A percentile compares a stretch with the other conserved stretches of the same genome.
Conservation (phyloP, 2,329 filamentous ascomycete species). For the Seiridium unicorne region DNA sequence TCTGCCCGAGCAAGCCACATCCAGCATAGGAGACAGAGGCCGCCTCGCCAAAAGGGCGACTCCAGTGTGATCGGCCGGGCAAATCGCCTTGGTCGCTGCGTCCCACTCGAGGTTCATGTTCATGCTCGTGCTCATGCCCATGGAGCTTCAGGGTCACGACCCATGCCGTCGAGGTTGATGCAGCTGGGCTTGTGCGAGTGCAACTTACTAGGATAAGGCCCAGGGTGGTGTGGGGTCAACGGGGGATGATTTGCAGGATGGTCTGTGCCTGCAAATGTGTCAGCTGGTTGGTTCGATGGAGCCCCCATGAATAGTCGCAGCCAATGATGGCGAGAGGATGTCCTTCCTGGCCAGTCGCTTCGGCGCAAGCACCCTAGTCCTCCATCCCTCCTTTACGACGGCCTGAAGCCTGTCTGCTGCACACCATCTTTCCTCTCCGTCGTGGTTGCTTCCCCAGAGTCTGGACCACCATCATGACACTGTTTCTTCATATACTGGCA, state of each 20-base stretch:
- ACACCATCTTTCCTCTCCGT: constrained; percentile 31
- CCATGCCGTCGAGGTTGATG: background rate
- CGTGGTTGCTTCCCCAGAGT: constrained; percentile 24
- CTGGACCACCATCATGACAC: constrained; percentile 22
- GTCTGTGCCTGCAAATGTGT: constrained; percentile 31
- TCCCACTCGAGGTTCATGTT: background rate
- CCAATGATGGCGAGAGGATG: constrained; percentile 18
- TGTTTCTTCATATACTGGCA: constrained; percentile 20
- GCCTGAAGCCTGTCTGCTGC: constrained; percentile 14
- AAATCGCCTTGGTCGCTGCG: too few species aligned
- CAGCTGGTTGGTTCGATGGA: constrained; percentile 32
- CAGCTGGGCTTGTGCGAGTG: constrained; percentile 20
- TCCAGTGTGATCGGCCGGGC: too few species aligned
- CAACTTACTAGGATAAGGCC: constrained; percentile 12
- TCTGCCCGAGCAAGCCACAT: background rate
- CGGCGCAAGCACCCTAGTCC: constrained; percentile 6
- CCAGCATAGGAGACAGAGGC: background rate
- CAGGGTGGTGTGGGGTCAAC: constrained; percentile 17
- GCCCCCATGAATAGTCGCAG: constrained; percentile 15
- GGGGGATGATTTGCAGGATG: constrained; percentile 34
- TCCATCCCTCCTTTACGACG: constrained; percentile 10
- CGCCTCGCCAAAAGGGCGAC: too few species aligned
- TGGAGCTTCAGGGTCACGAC: background rate
- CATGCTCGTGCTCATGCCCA: background rate
- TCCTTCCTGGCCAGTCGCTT: constrained; percentile 10